Evolutionary conservation across 495 filamentous ascomycete genomes (phyloP), one percentile per base, ranked within the genome.

Genomic region (Zalerion maritima): DNA sequence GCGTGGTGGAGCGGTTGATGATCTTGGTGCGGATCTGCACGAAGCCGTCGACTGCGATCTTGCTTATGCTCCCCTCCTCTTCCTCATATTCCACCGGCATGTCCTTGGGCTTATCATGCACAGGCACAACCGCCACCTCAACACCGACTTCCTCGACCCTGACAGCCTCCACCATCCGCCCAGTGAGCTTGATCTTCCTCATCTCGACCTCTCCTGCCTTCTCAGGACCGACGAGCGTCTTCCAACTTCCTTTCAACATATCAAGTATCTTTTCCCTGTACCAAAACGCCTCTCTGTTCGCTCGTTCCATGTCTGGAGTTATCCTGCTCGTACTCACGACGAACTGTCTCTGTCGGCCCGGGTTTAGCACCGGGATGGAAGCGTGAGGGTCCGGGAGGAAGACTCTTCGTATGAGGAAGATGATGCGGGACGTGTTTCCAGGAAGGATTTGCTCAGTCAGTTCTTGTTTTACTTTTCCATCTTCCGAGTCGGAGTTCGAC

Each of bases 201-300:
- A 94, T 55, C 37, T 92, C 81, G 30, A 93, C 67, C 1, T 62
- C 63, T 3, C 86, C 86, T 22, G 58, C 53, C 22, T 81, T 60
- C 1, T 57, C 50, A 0, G 67, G 67, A 4, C 52, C 57, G 1
- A 60, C 53, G 13, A 62, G 37, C 15, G 82, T 77, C 18, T 58
- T 67, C 86, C 86, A 94, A 2, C 58, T 64, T 2, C 73, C 86
- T 3, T 55, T 55, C 2, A 93, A 49, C 13, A 62, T 60, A 35
- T 80, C 78, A 6, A 94, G 64, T 2, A 94, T 63, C 45, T 75
- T 78, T 44, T 91, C 79, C 5, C 86, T 69, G 55, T 83, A 94
- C 86, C 86, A 94, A 51, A 94, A 94, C 2, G 76, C 74, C 55
- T 93, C 83, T 21, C 86, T 67, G 23, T 64, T 75, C 5, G 75